These are phyloP conservation scores for Skeletonema menzelii DNA, from an alignment of 108 stramenopile species.

Conservation along the genomic window DNA sequence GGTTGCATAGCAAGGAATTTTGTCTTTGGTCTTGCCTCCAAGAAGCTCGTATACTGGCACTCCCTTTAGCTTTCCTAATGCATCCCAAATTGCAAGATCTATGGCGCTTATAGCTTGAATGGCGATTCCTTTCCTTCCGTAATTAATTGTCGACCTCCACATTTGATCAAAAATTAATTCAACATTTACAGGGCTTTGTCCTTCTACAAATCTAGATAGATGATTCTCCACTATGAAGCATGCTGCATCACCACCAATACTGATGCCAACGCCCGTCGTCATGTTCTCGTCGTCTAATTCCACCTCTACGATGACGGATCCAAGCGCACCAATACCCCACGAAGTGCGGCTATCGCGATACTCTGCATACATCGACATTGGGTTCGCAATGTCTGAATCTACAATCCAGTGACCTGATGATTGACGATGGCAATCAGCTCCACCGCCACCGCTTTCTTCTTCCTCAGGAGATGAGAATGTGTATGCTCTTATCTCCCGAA, in stretches of 20 bases:
- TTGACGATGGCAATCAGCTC: constrained; percentile 68
- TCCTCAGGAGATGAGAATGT: constrained; percentile 49
- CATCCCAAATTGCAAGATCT: constrained; percentile 74
- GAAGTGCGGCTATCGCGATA: constrained; percentile 53
- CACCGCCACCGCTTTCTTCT: constrained; percentile 57
- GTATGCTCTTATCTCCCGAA: constrained; percentile 27
- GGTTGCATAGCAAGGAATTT: constrained; percentile 69
- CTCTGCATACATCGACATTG: constrained; percentile 54
- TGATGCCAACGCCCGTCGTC: constrained; percentile 56
- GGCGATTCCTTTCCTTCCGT: constrained; percentile 66
- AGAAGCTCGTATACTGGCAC: constrained; percentile 66
- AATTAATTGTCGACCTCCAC: constrained; percentile 63
- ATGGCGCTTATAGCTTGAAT: constrained; percentile 64
- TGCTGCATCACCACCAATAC: constrained; percentile 68
- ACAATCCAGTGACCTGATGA: constrained; percentile 66
- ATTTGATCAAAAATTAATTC: constrained; percentile 78
- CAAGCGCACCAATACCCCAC: constrained; percentile 70
- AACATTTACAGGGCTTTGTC: constrained; percentile 62
- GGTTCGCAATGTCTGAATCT: constrained; percentile 61
- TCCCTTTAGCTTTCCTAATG: constrained; percentile 55
- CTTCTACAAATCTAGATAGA: constrained; percentile 56
- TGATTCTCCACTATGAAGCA: constrained; percentile 67
- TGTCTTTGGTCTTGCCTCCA: constrained; percentile 70
- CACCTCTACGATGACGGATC: constrained; percentile 66
- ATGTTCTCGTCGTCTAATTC: constrained; percentile 42